Evolutionary conservation across 2,329 filamentous ascomycete genomes (phyloP).

Genomic region (Cytospora paraplurivora): DNA sequence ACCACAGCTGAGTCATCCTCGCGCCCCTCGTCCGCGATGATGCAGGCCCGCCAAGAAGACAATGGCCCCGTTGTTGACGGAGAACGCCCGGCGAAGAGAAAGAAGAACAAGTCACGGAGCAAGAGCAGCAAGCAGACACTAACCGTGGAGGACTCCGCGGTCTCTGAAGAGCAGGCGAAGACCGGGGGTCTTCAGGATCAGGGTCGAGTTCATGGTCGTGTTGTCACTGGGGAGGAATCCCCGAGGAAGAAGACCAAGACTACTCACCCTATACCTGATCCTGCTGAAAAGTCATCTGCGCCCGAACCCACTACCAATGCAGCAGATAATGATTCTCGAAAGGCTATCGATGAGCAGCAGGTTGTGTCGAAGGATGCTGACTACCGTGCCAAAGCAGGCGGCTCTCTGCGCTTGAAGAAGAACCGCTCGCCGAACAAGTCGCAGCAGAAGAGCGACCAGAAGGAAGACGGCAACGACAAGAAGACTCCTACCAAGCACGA

Average conservation of each 20-base stretch:
- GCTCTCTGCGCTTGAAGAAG: slow-evolving; percentile 37
- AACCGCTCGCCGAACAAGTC: slow-evolving; percentile 12
- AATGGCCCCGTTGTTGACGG: background rate
- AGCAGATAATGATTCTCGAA: background rate
- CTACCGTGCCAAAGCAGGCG: slow-evolving; percentile 38
- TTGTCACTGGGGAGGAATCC: background rate
- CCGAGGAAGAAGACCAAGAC: slow-evolving; percentile 15
- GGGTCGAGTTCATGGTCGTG: slow-evolving; percentile 1
- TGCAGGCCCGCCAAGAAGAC: background rate
- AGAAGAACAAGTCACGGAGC: slow-evolving; percentile 15
- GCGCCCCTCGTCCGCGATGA: slow-evolving; percentile 8
- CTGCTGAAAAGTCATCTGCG: background rate
- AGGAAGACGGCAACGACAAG: background rate
- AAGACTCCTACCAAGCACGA: background rate
- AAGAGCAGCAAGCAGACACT: slow-evolving; percentile 22
- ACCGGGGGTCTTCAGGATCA: slow-evolving; percentile 9
- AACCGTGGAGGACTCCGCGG: background rate
- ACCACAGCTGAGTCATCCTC: background rate
- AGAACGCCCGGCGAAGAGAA: slow-evolving; percentile 13
- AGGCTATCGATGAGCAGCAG: background rate
- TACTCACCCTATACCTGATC: background rate
- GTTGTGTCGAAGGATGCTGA: slow-evolving; percentile 3
- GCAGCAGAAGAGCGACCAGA: slow-evolving; percentile 12
- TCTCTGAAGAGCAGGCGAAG: slow-evolving; percentile 11
- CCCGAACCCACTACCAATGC: background rate